Evolutionary conservation across 495 filamentous ascomycete genomes (phyloP).

Genomic region (Talaromyces adpressus): DNA sequence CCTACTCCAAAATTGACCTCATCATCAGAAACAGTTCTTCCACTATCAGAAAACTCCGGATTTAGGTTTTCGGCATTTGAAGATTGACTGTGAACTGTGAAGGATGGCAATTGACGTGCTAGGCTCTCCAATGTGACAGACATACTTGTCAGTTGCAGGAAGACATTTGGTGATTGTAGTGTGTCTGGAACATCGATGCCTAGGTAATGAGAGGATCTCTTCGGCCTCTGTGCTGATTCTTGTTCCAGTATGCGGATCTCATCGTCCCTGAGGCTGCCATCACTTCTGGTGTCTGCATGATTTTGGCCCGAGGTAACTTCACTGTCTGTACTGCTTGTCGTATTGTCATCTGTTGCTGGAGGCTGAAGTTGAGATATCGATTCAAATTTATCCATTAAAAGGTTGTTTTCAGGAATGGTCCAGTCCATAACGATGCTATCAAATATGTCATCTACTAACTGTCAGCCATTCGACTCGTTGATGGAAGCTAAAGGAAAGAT

Average conservation of each 20-base stretch:
- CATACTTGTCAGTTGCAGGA: background rate
- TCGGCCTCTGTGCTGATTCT: background rate
- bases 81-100: background rate
- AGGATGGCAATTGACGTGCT: background rate
- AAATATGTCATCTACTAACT: background rate
- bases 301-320: background rate
- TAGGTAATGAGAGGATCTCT: background rate
- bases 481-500: background rate
- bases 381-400: background rate
- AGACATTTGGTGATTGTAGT: background rate
- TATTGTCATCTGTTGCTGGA: background rate
- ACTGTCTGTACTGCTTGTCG: background rate
- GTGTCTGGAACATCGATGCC: background rate
- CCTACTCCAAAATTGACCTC: background rate
- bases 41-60: background rate
- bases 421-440: background rate
- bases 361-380: constrained; percentile 3
- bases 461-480: background rate
- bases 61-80: no score
- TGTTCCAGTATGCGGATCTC: background rate
- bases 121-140: background rate
- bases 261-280: background rate
- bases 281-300: background rate
- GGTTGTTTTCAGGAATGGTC: background rate
- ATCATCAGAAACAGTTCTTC: background rate